These are phyloP conservation scores for Tremellales sp. DNA, from an alignment of 1,284 basidiomycete genomes.

Conservation along the genomic window DNA sequence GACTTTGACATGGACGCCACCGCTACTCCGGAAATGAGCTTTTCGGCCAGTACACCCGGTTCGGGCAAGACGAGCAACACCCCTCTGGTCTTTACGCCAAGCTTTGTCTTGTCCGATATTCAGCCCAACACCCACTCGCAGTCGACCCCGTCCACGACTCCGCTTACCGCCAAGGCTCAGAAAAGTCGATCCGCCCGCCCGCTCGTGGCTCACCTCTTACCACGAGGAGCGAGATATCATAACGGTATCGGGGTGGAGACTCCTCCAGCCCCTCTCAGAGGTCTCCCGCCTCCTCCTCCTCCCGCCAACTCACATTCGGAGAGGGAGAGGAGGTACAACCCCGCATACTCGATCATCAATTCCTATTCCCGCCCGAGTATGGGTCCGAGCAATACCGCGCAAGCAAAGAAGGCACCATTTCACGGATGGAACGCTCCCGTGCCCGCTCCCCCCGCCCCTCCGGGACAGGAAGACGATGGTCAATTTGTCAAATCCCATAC, in stretches of 20 bases:
- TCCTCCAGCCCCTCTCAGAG: background rate
- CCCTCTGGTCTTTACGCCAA: background rate
- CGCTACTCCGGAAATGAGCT: background rate
- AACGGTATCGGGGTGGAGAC: too few species aligned
- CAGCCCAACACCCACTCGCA: background rate
- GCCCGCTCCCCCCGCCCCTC: too few species aligned
- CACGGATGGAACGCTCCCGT: background rate
- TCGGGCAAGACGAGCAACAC: too few species aligned
- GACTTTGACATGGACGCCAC: background rate
- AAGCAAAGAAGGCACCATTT: background rate
- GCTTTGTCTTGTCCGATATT: background rate
- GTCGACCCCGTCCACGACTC: background rate
- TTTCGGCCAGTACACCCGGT: background rate
- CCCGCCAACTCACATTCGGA: background rate
- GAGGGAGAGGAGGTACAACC: too few species aligned
- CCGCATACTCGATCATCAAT: too few species aligned
- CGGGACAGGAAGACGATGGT: too few species aligned
- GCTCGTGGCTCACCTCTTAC: too few species aligned
- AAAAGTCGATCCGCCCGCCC: too few species aligned
- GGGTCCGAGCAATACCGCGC: too few species aligned
- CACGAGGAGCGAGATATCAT: background rate
- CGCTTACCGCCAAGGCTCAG: background rate
- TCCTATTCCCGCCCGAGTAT: too few species aligned
- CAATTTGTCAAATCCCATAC: too few species aligned
- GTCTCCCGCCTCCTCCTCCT: background rate